Conservation (phyloP, 2,329 filamentous ascomycete genomes). For the Aspergillus udagawae region DNA sequence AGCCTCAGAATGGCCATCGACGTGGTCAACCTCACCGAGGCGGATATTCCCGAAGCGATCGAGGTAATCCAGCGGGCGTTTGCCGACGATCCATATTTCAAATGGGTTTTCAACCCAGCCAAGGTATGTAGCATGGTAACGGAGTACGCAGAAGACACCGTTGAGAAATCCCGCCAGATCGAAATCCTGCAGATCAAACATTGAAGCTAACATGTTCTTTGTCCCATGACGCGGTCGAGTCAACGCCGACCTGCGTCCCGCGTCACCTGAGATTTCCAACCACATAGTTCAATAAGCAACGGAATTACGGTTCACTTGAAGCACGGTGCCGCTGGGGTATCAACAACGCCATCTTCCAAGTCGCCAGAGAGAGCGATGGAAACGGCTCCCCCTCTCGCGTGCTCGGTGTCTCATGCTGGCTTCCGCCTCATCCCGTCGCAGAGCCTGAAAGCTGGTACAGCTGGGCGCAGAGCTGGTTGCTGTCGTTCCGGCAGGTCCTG, state of each 20-base stretch:
- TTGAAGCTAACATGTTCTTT: slow-evolving; percentile 16
- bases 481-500: slow-evolving; percentile 60
- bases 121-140: slow-evolving; percentile 42
- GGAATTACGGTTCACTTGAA: slow-evolving; percentile 60
- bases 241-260: slow-evolving; percentile 7
- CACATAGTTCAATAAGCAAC: slow-evolving; percentile 53
- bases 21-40: slow-evolving; percentile 53
- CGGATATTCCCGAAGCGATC: slow-evolving; percentile 61
- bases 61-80: slow-evolving; percentile 64
- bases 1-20: slow-evolving; percentile 49
- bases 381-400: slow-evolving; percentile 40
- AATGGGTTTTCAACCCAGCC: slow-evolving; percentile 60
- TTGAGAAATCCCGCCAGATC: background rate
- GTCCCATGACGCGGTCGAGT: slow-evolving; percentile 16
- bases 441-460: slow-evolving; percentile 59
- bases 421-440: slow-evolving; percentile 52
- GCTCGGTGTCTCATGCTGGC: slow-evolving; percentile 72
- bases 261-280: slow-evolving; percentile 4
- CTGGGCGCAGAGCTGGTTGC: slow-evolving; percentile 59
- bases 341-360: slow-evolving; percentile 66
- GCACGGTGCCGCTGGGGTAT: slow-evolving; percentile 70
- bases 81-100: slow-evolving; percentile 62
- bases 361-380: slow-evolving; percentile 55
- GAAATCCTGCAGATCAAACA: background rate
- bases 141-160: background rate